These are phyloP conservation scores for Batrachochytrium dendrobatidis DNA, from an alignment of 371 early-diverging fungal species.

Conservation along the genomic window DNA sequence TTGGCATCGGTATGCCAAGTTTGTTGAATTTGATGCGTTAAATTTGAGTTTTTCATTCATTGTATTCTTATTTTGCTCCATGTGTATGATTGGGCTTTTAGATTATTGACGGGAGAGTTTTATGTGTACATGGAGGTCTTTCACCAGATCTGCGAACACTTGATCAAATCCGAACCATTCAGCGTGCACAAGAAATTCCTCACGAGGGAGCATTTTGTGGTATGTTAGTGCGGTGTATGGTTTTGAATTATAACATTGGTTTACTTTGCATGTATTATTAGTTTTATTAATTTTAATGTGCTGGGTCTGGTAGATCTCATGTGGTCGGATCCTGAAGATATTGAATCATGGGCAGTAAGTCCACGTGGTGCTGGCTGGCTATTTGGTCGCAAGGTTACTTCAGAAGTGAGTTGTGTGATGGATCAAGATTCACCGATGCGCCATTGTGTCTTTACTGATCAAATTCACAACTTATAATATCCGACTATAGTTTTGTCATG, in stretches of 20 bases:
- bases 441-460: background rate
- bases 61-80: background rate
- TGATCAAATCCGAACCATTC: conserved; percentile 95
- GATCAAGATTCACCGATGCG: background rate
- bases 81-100: conserved; percentile 22
- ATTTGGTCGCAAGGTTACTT: conserved; percentile 95
- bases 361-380: conserved; percentile 98
- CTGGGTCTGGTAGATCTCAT: conserved; percentile 72
- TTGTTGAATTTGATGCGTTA: conserved; percentile 94
- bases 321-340: conserved; percentile 99
- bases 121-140: conserved; percentile 99
- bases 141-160: conserved; percentile 95
- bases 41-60: conserved; percentile 12
- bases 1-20: too few species aligned
- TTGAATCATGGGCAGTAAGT: conserved; percentile 94
- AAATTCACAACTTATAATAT: background rate
- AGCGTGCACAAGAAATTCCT: conserved; percentile 97
- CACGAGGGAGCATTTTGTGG: conserved; percentile 98
- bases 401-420: conserved; percentile 53
- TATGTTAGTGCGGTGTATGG: conserved; percentile 6
- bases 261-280: too few species aligned
- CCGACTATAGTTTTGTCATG: conserved; percentile 76
- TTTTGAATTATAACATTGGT: conserved; percentile 5
- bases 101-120: conserved; percentile 85
- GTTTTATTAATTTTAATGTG: background rate